phyloP scores from a whole-genome alignment of 139 green algal genomes.

The Haematococcus lacustris region DNA sequence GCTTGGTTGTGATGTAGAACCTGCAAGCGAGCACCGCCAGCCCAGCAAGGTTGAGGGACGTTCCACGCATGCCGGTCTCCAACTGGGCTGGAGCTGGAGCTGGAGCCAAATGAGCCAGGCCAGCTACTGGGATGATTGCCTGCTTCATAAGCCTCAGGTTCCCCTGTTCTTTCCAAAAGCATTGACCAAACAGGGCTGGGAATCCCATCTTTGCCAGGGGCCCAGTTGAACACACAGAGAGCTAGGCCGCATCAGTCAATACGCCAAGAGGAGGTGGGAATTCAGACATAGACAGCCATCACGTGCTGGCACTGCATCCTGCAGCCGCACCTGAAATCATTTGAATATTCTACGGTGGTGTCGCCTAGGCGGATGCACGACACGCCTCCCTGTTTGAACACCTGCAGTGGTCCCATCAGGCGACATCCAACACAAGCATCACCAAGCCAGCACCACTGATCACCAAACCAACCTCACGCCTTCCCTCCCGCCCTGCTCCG shows the following conservation, averaged over 20 bases:
- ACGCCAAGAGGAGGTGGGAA: no score
- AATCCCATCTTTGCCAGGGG: no score
- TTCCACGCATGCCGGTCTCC: not conserved
- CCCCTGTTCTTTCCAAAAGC: no score
- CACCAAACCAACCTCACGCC: not conserved
- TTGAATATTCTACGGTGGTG: slow-evolving; percentile 54
- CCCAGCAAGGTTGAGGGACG: no score
- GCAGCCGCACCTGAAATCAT: slow-evolving; percentile 42
- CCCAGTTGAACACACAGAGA: no score
- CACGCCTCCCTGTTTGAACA: slow-evolving; percentile 55
- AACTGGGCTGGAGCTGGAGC: not conserved
- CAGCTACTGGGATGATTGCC: not conserved
- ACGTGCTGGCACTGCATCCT: no score
- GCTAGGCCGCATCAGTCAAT: no score
- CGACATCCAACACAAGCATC: not conserved
- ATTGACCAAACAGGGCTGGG: no score
- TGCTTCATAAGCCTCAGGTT: not conserved
- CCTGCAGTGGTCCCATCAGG: slow-evolving; percentile 1
- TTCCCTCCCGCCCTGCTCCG: not conserved
- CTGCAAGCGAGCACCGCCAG: slow-evolving; percentile 16
- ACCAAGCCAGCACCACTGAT: not conserved
- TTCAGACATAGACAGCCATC: no score
- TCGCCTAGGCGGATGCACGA: slow-evolving; percentile 63
- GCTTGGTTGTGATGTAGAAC: slow-evolving; percentile 74
- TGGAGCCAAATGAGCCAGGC: not conserved